A percentile compares a stretch with the other conserved stretches of the same genome.
These are phyloP conservation scores for Podospora pseudoanserina DNA, from an alignment of 495 filamentous ascomycete genomes.

Conservation along the genomic window DNA sequence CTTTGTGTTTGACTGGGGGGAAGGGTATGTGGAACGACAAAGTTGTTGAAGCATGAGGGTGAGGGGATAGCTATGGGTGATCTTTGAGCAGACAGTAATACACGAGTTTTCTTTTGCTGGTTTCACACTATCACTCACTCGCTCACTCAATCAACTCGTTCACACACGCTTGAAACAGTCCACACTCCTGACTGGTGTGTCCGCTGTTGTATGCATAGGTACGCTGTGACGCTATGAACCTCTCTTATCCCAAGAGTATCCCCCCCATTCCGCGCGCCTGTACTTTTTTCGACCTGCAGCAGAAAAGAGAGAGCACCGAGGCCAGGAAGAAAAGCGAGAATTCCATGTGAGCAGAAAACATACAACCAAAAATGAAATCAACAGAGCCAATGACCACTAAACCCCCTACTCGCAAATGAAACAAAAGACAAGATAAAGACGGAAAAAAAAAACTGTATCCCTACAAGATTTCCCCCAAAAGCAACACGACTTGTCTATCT, in stretches of 20 bases:
- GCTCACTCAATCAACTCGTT: too few relatives aligned
- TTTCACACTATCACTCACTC: background rate
- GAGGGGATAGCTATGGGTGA: constrained; percentile 14
- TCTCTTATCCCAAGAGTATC: background rate
- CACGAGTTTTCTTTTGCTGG: background rate
- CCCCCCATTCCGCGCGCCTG: background rate
- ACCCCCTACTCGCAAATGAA: constrained; percentile 6
- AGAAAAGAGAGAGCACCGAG: constrained; percentile 1
- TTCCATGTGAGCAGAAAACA: background rate
- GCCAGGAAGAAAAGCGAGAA: background rate
- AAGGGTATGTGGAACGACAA: background rate
- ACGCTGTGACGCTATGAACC: background rate
- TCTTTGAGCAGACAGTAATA: constrained; percentile 4
- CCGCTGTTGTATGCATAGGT: background rate
- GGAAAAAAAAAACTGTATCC: constrained; percentile 16
- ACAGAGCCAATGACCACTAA: background rate
- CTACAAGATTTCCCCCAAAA: constrained; percentile 21
- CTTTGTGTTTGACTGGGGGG: background rate
- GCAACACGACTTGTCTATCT: background rate
- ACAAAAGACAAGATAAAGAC: constrained; percentile 8
- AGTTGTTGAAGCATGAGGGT: background rate
- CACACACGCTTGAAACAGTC: background rate
- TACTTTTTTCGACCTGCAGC: background rate
- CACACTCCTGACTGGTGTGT: background rate
- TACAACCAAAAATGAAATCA: background rate